Evolutionary conservation across 2,329 filamentous ascomycete genomes (phyloP).

Genomic region (Tolypocladium capitatum): DNA sequence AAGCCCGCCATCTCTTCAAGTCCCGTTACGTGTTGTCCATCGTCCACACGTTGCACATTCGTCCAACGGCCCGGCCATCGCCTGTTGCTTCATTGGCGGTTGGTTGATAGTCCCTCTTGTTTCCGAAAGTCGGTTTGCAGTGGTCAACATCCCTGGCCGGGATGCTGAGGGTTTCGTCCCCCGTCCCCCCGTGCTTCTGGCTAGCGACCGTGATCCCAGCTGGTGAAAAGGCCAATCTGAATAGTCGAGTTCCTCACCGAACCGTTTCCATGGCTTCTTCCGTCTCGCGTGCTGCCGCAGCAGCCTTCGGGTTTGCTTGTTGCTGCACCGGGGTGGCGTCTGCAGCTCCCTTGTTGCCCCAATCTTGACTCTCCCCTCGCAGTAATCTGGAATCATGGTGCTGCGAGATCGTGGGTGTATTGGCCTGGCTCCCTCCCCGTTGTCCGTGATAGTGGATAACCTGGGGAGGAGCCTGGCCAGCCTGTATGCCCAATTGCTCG

Average conservation of each 20-base stretch:
- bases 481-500: constrained; percentile 47
- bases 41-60: neutral
- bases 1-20: neutral
- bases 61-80: neutral
- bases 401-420: constrained; percentile 45
- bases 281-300: neutral
- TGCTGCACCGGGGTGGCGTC: constrained; percentile 23
- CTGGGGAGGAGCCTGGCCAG: constrained; percentile 49
- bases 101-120: neutral
- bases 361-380: constrained; percentile 36
- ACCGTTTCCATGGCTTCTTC: neutral
- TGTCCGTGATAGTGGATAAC: constrained; percentile 57
- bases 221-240: neutral
- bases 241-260: neutral
- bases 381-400: constrained; percentile 34
- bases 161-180: neutral
- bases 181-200: neutral
- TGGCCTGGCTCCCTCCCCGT: constrained; percentile 52
- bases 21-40: neutral
- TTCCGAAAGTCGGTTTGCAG: neutral
- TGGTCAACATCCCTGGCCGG: neutral
- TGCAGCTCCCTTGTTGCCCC: constrained; percentile 24
- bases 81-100: neutral
- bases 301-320: constrained; percentile 6
- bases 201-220: neutral